Percentiles rank a stretch among this genome's conserved stretches.
Conservation (phyloP, 306 rosid genomes). For the Gynostemma pentaphyllum region DNA sequence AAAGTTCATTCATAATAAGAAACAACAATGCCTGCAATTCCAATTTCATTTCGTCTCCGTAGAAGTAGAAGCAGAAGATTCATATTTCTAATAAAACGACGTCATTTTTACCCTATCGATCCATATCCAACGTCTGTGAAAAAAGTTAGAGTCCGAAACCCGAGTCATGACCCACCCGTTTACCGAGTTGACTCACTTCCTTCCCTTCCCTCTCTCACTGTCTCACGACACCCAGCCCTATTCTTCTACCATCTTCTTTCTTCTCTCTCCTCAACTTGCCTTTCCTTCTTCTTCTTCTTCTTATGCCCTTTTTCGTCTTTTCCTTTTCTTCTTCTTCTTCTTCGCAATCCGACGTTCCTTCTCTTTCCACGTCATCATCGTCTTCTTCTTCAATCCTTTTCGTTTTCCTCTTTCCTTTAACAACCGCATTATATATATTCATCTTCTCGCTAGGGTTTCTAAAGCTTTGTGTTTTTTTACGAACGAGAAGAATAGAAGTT, state of each 20-base stretch:
- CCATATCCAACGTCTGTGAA: not conserved
- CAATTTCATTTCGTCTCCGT: too few species aligned
- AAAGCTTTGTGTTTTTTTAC: not conserved
- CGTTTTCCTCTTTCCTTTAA: slow-evolving; percentile 9
- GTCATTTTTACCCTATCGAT: not conserved
- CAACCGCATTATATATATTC: slow-evolving; percentile 22
- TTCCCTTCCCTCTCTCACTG: not conserved
- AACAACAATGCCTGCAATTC: not conserved
- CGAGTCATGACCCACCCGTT: not conserved
- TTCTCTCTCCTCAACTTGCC: not conserved
- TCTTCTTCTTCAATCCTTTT: slow-evolving; percentile 13
- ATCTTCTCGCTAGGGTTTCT: slow-evolving; percentile 50
- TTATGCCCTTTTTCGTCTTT: slow-evolving; percentile 16
- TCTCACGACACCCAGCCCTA: not conserved
- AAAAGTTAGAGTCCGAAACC: not conserved
- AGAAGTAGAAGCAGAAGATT: too few species aligned
- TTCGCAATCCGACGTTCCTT: slow-evolving; percentile 10
- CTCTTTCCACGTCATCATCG: slow-evolving; percentile 13
- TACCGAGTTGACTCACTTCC: slow-evolving; percentile 13
- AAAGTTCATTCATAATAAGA: too few species aligned
- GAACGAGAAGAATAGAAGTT: too few species aligned
- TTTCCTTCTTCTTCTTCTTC: not conserved
- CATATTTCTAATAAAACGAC: slow-evolving; percentile 6
- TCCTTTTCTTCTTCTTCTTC: slow-evolving; percentile 14
- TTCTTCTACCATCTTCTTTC: not conserved